phyloP scores from a whole-genome alignment of 1,284 basidiomycete genomes.

The Phellinidium pouzarii region DNA sequence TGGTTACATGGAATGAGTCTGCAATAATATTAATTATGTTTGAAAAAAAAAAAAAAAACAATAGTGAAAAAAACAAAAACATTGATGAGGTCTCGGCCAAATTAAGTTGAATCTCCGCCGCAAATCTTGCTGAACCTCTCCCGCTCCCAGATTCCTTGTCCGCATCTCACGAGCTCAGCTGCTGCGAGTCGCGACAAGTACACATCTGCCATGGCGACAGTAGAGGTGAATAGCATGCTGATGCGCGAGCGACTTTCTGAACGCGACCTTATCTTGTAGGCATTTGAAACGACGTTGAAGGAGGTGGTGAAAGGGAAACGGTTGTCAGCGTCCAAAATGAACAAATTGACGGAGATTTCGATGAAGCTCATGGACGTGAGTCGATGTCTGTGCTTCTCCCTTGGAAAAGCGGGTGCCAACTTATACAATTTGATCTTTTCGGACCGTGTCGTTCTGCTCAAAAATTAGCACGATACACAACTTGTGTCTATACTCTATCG shows the following conservation, averaged over 20 bases:
- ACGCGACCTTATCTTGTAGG: constrained; percentile 27
- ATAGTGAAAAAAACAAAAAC: no score
- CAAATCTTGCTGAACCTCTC: background rate
- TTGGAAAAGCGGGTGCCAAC: constrained; percentile 4
- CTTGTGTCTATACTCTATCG: constrained; percentile 81
- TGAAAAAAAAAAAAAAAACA: no score
- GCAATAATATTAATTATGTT: background rate
- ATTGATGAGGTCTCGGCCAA: background rate
- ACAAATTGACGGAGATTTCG: constrained; percentile 63
- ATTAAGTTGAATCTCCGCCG: background rate
- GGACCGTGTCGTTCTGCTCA: background rate
- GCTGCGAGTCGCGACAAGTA: background rate
- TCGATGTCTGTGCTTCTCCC: constrained; percentile 13
- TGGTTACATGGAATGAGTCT: no score
- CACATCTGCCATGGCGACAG: background rate
- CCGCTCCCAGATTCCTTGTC: background rate
- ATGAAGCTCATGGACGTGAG: constrained; percentile 68
- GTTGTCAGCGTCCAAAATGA: constrained; percentile 80
- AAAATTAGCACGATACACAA: constrained; percentile 67
- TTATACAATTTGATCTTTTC: constrained; percentile 11
- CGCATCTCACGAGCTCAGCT: background rate
- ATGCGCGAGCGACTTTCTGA: background rate
- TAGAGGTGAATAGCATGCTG: constrained; percentile 6
- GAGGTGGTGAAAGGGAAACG: constrained; percentile 75
- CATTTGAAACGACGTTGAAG: constrained; percentile 73